Base-by-base conservation (phyloP, 805 yeast genomes). In the Lipomyces orientalis region DNA sequence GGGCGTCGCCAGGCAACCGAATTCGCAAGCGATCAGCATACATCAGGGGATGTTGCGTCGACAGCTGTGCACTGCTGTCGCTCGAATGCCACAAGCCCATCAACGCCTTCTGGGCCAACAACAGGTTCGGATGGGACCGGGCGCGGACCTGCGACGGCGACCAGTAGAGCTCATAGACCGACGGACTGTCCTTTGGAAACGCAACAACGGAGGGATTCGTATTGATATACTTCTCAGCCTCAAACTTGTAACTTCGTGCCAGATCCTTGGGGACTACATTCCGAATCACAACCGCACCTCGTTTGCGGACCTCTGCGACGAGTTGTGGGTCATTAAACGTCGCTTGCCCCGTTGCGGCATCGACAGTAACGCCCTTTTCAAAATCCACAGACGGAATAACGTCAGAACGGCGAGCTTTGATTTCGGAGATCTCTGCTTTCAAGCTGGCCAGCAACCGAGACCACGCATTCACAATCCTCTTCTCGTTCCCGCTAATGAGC, bases 1-100 rank as follows among this genome's bases (percentile, higher is more conserved):
- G 39, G 25, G 66, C 69, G 37, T 75, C 77, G 7, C 84, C 84
- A 0, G 84, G 82, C 10, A 74, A 73, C 56, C 84, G 74, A 55
- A 82, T 79, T 61, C 84, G 74, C 46, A 81, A 73, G 25, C 84
- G 73, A 71, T 82, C 85, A n/a, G 82, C 83, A 69, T 82, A 82
- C 14, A 78, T 75, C 22, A 82, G 73, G 51, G 79, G 78, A 10
- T 77, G 74, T 12, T 73, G 75, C 58, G 78, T 71, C 54, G 80
- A 79, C 19, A 81, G 68, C 25, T 70, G 70, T 14, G 75, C 67
- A 14, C 73, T 73, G 1, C 75, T 72, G 29, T 78, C 74, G 14
- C 75, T 70, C n/a, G 75, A 71, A 60, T 76, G 75, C 78, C 80
- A 80, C 60, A 77, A 66, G 7, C 71, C 64, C 61, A 73, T 73